Base-by-base conservation (phyloP, 2,329 filamentous ascomycete genomes). In the Harringtonia aguacate region DNA sequence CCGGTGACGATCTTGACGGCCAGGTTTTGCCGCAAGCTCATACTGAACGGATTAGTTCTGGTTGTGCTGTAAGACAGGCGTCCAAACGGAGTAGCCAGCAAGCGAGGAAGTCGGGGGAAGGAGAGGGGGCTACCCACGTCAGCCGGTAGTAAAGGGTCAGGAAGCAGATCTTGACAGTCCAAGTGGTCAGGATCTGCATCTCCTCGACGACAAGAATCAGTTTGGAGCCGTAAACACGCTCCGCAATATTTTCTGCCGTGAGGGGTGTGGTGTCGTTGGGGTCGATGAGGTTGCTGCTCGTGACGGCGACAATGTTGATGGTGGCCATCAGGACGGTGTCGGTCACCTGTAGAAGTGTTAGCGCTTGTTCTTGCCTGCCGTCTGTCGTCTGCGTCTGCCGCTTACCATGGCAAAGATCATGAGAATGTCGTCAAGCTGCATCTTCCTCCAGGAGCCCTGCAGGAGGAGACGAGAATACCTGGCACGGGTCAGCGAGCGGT, bases 191-290 rank as follows among this genome's bases (percentile, higher is more conserved):
- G 17, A 80, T 63, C 62, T 84, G 81, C 53, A 72, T 69, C 58
- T 80, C 67, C 50, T 82, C 77, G 3, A 75, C 72, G 9, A 79
- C 69, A 31, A 80, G 63, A 1, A 80, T 76, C 62, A 77, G 70
- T 64, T 81, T 81, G 37, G 74, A 79, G 12, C 77, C 78, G 31
- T 57, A 61, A 1, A 62, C 55, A 39, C 74, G 62, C 28, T 65
- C 59, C 4, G 49, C 52, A 38, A 69, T 65, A 30, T 63, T 64
- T 0, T 61, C 48, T 0, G 68, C 62, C 0, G 75, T 75, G 39
- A 80, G 59, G 4, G 55, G 48, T 0, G 58, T 53, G 0, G 60
- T 56, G 24, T 76, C 63, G 15, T 66, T 58, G 0, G 69, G 65
- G 17, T 71, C 63, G 58, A 81, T 75, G 17, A 81, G 63, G 52